A percentile compares a stretch with the other conserved stretches of the same genome.
Conservation (phyloP, 2,329 filamentous ascomycete species). For the Chaetomiaceae sp. region DNA sequence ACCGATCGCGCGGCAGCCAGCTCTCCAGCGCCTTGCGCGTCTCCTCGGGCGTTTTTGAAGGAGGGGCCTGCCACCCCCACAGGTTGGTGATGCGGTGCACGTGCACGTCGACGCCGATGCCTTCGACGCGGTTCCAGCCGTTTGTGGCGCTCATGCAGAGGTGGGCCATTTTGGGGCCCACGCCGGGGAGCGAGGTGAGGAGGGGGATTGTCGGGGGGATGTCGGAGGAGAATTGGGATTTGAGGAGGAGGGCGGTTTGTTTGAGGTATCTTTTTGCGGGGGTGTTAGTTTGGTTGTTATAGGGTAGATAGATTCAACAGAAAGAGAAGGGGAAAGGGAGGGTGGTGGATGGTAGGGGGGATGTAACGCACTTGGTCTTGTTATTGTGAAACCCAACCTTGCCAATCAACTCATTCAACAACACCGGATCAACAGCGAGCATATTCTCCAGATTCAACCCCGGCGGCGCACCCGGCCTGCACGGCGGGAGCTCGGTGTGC, state of each 20-base stretch:
- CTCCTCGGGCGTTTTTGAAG: conserved; percentile 72
- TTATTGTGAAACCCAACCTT: conserved; percentile 93
- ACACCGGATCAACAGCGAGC: conserved; percentile 61
- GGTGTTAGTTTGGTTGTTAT: background rate
- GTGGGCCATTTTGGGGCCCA: conserved; percentile 93
- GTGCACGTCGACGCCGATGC: conserved; percentile 91
- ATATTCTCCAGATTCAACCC: conserved; percentile 73
- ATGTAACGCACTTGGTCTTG: conserved; percentile 65
- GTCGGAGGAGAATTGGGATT: conserved; percentile 65
- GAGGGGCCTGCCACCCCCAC: conserved; percentile 76
- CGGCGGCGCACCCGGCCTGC: conserved; percentile 37
- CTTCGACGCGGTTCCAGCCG: conserved; percentile 58
- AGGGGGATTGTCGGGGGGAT: conserved; percentile 76
- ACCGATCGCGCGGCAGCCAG: conserved; percentile 79
- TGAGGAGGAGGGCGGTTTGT: conserved; percentile 65
- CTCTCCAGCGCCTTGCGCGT: conserved; percentile 69
- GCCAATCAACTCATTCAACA: conserved; percentile 68
- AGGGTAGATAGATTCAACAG: too few relatives aligned
- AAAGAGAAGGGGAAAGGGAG: background rate
- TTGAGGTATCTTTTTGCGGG: conserved; percentile 55
- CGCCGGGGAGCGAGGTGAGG: conserved; percentile 72
- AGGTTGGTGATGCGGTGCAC: conserved; percentile 92
- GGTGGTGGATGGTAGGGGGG: background rate
- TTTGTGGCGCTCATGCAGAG: conserved; percentile 69
- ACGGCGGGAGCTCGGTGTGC: conserved; percentile 64